A percentile compares a stretch with the other conserved stretches of the same genome.
phyloP scores from a whole-genome alignment of 257 asterid species.

The Ilex asprella region DNA sequence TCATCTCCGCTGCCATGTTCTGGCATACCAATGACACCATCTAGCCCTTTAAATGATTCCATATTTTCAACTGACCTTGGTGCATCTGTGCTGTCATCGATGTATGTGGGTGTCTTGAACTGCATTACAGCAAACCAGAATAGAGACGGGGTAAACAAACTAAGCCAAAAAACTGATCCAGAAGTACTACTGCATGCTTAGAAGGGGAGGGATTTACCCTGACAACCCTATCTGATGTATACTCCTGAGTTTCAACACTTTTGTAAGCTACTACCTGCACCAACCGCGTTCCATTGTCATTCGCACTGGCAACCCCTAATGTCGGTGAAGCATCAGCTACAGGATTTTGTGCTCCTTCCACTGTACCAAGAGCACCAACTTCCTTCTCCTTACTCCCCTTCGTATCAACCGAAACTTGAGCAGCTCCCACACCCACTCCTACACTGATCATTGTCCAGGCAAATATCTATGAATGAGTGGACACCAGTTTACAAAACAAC shows the following conservation, averaged over 20 bases:
- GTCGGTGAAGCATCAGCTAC: constrained; percentile 42
- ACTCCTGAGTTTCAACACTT: constrained; percentile 24
- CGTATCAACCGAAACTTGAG: constrained; percentile 33
- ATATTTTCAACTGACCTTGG: constrained; percentile 18
- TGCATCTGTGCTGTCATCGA: constrained; percentile 19
- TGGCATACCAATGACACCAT: constrained; percentile 23
- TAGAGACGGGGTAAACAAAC: neutral
- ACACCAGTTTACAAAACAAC: neutral
- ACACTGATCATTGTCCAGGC: constrained; percentile 25
- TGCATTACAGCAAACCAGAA: constrained; percentile 25
- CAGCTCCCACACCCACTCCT: constrained; percentile 29
- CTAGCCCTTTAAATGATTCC: constrained; percentile 36
- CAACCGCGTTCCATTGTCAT: constrained; percentile 20
- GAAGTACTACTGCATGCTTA: neutral
- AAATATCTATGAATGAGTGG: neutral
- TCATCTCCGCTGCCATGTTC: constrained; percentile 35
- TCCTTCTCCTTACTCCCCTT: constrained; percentile 30
- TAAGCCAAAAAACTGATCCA: neutral
- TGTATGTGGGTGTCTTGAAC: constrained; percentile 28
- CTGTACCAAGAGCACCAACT: constrained; percentile 18
- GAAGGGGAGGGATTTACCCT: constrained; percentile 25
- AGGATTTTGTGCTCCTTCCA: constrained; percentile 21
- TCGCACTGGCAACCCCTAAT: constrained; percentile 27
- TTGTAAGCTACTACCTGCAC: constrained; percentile 29
- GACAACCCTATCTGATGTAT: constrained; percentile 29